Base-by-base conservation (phyloP, 1,284 basidiomycete genomes). In the Athelia sp. region DNA sequence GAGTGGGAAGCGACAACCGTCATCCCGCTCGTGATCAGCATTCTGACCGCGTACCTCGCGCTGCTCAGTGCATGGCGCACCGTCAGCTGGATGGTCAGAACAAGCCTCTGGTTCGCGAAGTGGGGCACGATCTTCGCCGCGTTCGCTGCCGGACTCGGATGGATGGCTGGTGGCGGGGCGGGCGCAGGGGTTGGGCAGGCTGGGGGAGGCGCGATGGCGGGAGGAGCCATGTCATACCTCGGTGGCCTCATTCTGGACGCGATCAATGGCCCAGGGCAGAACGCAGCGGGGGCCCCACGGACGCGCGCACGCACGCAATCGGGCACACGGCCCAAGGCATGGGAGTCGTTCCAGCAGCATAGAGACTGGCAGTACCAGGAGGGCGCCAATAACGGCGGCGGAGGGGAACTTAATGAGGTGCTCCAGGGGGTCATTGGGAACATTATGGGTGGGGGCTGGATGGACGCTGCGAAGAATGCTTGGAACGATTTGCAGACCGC, bases 1-100 rank as follows among this genome's bases (percentile, higher is more conserved):
- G 70, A 78, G 54, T 87, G 84, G 84, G 76, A 86, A 55, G 70
- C 74, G 9, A 80, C 88, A 61, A 76, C 74, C 23, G 61, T 90
- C 46, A 58, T 91, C 21, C 86, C 89, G 4, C 86, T 88, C 1
- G 65, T 90, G 59, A 79, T 91, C 58, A 84, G 77, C 49, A 61
- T 90, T 24, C 65, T 90, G 47, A 75, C 76, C 3, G 83, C 84
- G 10, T 91, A 90, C 64, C 72, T 89, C 54, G 85, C 85, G 2
- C 72, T 90, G 18, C 54, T 81, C 50, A 87, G 81, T 59, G 64
- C 88, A 50, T 87, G 89, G 66, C 81, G 85, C 49, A 88, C 89
- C 3, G 82, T 87, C 14, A 76, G 74, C 18, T 90, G 84, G 82
- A 74, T 86, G 58, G 64, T 90, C 54, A 76, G 84, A 51, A 80